Evolutionary conservation across 2,329 filamentous ascomycete genomes (phyloP).

Genomic region (Aureobasidium namibiae): DNA sequence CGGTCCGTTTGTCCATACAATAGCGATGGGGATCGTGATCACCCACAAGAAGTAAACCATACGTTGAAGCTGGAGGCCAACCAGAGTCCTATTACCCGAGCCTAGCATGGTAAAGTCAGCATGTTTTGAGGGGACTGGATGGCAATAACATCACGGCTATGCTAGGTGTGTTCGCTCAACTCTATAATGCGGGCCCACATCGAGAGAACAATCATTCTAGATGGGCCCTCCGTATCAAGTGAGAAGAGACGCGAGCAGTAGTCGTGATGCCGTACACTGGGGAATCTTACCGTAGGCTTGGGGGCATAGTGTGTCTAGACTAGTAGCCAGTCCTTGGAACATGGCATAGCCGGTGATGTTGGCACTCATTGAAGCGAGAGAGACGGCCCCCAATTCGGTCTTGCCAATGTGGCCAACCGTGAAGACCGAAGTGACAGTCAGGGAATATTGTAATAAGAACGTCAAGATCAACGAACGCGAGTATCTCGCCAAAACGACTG

Average conservation of each 20-base stretch:
- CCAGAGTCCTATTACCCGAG: conserved; percentile 70
- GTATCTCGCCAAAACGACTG: conserved; percentile 60
- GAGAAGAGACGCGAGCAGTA: too few species aligned
- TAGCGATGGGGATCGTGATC: conserved; percentile 62
- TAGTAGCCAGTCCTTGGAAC: conserved; percentile 63
- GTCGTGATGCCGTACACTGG: too few species aligned
- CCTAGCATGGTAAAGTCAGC: too few species aligned
- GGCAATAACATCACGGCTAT: too few species aligned
- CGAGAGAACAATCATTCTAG: too few species aligned
- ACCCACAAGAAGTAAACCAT: conserved; percentile 69
- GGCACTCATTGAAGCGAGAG: conserved; percentile 38
- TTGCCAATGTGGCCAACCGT: conserved; percentile 39
- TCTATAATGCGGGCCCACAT: too few species aligned
- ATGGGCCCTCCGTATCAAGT: conserved; percentile 33
- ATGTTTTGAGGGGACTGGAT: not conserved
- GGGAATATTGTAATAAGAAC: conserved; percentile 38
- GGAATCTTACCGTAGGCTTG: conserved; percentile 66
- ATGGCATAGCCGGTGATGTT: conserved; percentile 39
- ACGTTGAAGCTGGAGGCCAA: conserved; percentile 71
- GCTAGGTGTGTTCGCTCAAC: too few species aligned
- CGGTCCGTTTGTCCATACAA: conserved; percentile 62
- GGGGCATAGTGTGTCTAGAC: conserved; percentile 80
- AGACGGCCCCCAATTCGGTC: conserved; percentile 37
- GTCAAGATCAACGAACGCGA: conserved; percentile 36
- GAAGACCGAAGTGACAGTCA: conserved; percentile 38